phyloP scores from a whole-genome alignment of 352 stramenopile genomes.

The Phytophthora pinifolia region DNA sequence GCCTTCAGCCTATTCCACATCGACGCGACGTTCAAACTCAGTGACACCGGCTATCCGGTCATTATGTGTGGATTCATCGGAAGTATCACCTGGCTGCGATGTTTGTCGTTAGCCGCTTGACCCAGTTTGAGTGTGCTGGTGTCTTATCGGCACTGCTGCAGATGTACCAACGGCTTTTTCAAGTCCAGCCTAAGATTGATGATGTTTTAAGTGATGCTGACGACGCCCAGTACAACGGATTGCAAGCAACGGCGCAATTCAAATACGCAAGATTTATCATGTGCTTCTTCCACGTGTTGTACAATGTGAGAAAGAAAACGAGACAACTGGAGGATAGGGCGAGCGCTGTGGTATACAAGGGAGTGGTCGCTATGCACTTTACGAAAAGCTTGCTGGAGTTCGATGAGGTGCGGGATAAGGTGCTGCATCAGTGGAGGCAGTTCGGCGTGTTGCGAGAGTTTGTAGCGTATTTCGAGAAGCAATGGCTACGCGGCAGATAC shows the following conservation, averaged over 20 bases:
- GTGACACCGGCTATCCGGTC: constrained; percentile 6
- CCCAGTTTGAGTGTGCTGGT: not conserved
- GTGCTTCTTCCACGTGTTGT: constrained; percentile 13
- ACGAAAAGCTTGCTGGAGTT: constrained; percentile 2
- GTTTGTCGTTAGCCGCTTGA: constrained; percentile 1
- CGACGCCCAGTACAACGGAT: constrained; percentile 5
- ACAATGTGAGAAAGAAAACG: constrained; percentile 9
- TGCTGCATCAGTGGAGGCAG: not conserved
- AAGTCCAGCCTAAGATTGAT: not conserved
- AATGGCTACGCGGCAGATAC: constrained; percentile 2
- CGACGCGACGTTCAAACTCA: constrained; percentile 11
- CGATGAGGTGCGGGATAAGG: not conserved
- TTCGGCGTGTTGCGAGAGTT: not conserved
- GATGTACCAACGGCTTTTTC: constrained; percentile 1
- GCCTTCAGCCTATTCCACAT: constrained; percentile 2
- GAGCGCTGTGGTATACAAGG: constrained; percentile 7
- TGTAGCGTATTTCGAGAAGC: constrained; percentile 2
- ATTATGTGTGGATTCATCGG: constrained; percentile 9
- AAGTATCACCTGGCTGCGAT: constrained; percentile 4
- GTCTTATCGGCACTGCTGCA: not conserved
- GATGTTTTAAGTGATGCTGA: constrained; percentile 4
- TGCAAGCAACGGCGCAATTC: not conserved
- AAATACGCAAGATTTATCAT: constrained; percentile 5
- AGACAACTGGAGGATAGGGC: not conserved
- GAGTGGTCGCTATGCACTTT: constrained; percentile 4